Evolutionary conservation across 2,329 filamentous ascomycete genomes (phyloP).

Genomic region (Ampelomyces quisqualis): DNA sequence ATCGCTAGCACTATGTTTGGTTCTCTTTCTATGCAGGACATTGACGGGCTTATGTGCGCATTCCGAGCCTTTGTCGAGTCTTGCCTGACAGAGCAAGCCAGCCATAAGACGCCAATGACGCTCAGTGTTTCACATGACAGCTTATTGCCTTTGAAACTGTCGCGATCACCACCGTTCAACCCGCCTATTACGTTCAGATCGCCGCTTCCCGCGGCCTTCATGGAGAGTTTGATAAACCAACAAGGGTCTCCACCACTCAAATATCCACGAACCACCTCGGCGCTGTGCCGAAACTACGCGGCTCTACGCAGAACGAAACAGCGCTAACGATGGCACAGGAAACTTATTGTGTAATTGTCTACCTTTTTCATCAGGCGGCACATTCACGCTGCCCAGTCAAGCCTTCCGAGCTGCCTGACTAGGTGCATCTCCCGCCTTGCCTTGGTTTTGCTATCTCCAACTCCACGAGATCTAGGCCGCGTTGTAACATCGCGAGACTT

Average conservation of each 20-base stretch:
- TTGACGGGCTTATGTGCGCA: too few relatives aligned
- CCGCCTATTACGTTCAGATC: not conserved
- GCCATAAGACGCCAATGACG: too few relatives aligned
- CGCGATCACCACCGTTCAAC: not conserved
- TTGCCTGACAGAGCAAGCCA: too few relatives aligned
- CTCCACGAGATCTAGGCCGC: constrained; percentile 6
- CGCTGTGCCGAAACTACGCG: constrained; percentile 8
- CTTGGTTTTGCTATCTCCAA: constrained; percentile 10
- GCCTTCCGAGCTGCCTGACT: constrained; percentile 27
- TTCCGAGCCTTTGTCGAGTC: too few relatives aligned
- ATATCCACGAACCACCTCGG: constrained; percentile 1
- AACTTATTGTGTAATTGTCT: constrained; percentile 11
- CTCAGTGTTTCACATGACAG: too few relatives aligned
- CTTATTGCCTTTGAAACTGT: too few relatives aligned
- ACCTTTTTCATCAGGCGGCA: constrained; percentile 24
- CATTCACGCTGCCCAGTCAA: constrained; percentile 20
- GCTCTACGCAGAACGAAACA: constrained; percentile 7
- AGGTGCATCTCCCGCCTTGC: constrained; percentile 25
- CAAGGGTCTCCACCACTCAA: constrained; percentile 14
- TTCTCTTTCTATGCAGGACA: too few relatives aligned
- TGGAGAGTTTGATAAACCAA: constrained; percentile 6
- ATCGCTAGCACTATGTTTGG: too few relatives aligned
- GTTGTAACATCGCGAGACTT: constrained; percentile 26
- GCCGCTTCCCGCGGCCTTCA: not conserved
- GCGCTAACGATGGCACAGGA: constrained; percentile 15